phyloP scores from a whole-genome alignment of 495 filamentous ascomycete species.

The Friedmanniomyces endolithicus region DNA sequence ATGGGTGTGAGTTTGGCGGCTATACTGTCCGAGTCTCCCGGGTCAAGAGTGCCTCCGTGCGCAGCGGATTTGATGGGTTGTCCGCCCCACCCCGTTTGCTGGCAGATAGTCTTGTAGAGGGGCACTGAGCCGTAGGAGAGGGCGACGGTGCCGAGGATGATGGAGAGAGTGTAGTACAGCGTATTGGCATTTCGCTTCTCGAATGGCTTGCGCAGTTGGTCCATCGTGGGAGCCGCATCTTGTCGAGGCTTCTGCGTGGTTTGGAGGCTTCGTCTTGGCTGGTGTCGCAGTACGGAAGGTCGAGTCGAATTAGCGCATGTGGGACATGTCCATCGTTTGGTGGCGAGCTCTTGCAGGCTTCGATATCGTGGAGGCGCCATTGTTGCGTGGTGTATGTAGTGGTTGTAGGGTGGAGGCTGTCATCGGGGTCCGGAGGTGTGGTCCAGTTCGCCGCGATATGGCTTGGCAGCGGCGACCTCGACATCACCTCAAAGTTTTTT shows the following conservation, averaged over 20 bases:
- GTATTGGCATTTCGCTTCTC: slow-evolving; percentile 46
- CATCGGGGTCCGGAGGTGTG: background rate
- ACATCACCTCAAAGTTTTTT: background rate
- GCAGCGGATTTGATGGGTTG: slow-evolving; percentile 70
- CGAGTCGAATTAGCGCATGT: slow-evolving; percentile 2
- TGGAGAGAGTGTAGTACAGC: slow-evolving; percentile 64
- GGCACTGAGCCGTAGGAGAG: slow-evolving; percentile 93
- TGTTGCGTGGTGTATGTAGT: background rate
- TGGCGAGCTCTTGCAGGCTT: slow-evolving; percentile 14
- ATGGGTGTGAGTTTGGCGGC: slow-evolving; percentile 65
- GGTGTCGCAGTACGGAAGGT: background rate
- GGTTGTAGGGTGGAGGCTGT: background rate
- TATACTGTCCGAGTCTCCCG: slow-evolving; percentile 41
- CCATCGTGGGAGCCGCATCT: slow-evolving; percentile 38
- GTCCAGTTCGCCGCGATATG: background rate
- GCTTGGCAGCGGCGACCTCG: background rate
- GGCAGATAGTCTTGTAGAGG: slow-evolving; percentile 98
- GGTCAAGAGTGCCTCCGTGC: slow-evolving; percentile 43
- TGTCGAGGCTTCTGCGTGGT: slow-evolving; percentile 18
- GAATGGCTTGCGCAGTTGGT: slow-evolving; percentile 42
- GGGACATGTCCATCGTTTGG: slow-evolving; percentile 12
- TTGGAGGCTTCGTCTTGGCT: slow-evolving; percentile 20
- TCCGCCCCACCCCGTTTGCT: slow-evolving; percentile 89
- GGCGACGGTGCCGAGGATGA: slow-evolving; percentile 81
- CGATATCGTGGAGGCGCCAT: slow-evolving; percentile 18